Evolutionary conservation across 208 protist species (phyloP).

Genomic region (Trypanosoma avium): DNA sequence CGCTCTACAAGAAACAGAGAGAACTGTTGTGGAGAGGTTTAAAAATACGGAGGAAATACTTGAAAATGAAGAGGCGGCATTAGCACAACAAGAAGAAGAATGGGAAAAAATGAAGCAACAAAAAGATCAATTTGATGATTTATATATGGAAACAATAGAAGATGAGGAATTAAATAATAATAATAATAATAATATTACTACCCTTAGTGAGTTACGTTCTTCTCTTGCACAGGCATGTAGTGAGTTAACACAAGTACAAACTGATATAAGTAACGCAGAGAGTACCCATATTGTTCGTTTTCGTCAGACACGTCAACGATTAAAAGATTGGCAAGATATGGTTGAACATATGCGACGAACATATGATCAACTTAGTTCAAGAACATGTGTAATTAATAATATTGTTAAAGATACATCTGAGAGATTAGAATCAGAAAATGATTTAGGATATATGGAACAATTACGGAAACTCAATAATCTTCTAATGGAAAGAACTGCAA

Average conservation of each 20-base stretch:
- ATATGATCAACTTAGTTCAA: slow-evolving; percentile 32
- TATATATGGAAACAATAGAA: neutral
- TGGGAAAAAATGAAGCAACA: slow-evolving; percentile 9
- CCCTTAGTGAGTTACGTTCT: slow-evolving; percentile 27
- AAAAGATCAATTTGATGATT: neutral
- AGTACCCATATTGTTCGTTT: slow-evolving; percentile 36
- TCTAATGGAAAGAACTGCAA: slow-evolving; percentile 37
- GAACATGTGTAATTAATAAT: slow-evolving; percentile 34
- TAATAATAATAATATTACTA: neutral
- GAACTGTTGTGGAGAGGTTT: slow-evolving; percentile 37
- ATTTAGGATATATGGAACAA: slow-evolving; percentile 24
- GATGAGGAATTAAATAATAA: neutral
- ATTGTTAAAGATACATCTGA: slow-evolving; percentile 33
- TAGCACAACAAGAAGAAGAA: slow-evolving; percentile 18
- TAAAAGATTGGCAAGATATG: slow-evolving; percentile 66
- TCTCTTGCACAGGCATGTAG: slow-evolving; percentile 26
- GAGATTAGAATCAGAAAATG: slow-evolving; percentile 30
- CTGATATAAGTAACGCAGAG: slow-evolving; percentile 27
- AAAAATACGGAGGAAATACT: slow-evolving; percentile 25
- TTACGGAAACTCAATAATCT: slow-evolving; percentile 36
- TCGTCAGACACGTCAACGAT: slow-evolving; percentile 45
- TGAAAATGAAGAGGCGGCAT: slow-evolving; percentile 9
- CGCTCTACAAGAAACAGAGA: slow-evolving; percentile 40
- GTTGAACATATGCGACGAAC: slow-evolving; percentile 26
- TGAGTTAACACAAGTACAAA: slow-evolving; percentile 8